Evolutionary conservation across 2,329 filamentous ascomycete genomes (phyloP), one percentile per base, ranked within the genome.

Genomic region (Bipolaris gigantea): DNA sequence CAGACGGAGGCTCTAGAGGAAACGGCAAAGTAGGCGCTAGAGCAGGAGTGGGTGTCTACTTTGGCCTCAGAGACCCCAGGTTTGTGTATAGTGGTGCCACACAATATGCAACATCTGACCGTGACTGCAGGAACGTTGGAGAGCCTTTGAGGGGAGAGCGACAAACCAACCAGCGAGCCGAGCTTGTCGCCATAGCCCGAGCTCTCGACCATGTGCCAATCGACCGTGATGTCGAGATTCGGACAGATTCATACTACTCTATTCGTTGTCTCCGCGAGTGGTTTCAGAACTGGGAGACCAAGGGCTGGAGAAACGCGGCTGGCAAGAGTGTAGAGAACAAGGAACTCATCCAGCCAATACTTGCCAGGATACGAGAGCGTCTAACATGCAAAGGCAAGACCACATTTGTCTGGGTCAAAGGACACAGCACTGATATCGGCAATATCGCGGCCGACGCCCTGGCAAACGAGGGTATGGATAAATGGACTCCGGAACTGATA

Each of bases 131-230:
- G 62, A 89, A 89, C 66, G 76, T 96, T 21, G 90, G 89, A 11
- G 92, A 95, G 74, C 85, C 86, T 4, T 83, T 97, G 2, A 76
- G 81, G 47, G 91, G 91, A 46, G 79, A 82, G 15, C 80, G 81
- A 9, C 94, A 97, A 75, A 97, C 94, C 0, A 99, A 99, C 72
- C 91, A 97, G 73, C 89, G 94, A 3, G 94, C 93, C n/a, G 94
- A 99, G 77, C 80, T 99, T 54, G 92, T 89, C 21, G 94, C 92
- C 7, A 88, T 97, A 59, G 80, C 90, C 27, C 88, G 92, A 53
- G 92, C 92, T 0, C 80, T 97, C 19, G 86, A 97, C 67, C 83
- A 88, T 41, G 85, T 87, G 2, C 87, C 89, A 0, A 76, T 83
- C 15, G 80, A 87, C 53, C 82, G 89, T 53, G 80, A 85, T 55